Percentiles rank a stretch among this genome's conserved stretches.
Evolutionary conservation across 441 rosid species (phyloP).

Genomic region (Syzygium malaccense): DNA sequence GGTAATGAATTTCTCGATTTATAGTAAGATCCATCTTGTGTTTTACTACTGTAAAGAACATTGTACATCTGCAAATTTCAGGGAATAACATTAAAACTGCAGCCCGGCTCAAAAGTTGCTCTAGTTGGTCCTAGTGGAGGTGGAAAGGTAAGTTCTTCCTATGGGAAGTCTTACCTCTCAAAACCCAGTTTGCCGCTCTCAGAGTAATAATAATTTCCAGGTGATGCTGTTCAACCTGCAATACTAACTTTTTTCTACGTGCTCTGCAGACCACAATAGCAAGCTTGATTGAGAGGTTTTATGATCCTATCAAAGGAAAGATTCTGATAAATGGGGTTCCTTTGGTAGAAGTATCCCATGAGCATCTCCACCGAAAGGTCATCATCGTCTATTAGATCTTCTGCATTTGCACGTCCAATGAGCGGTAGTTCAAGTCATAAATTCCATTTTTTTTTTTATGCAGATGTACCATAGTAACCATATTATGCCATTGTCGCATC

Average conservation of each 20-base stretch:
- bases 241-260: not conserved
- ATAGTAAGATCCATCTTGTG: not conserved
- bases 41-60: not conserved
- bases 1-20: slow-evolving; percentile 29
- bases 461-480: not conserved
- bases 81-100: slow-evolving; percentile 83
- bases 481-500: not conserved
- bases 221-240: not conserved
- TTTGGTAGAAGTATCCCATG: slow-evolving; percentile 72
- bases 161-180: not conserved
- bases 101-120: slow-evolving; percentile 85
- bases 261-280: slow-evolving; percentile 80
- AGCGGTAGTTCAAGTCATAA: not conserved
- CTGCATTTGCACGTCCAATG: not conserved
- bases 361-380: slow-evolving; percentile 79
- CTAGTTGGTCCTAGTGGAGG: slow-evolving; percentile 99
- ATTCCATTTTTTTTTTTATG: not conserved
- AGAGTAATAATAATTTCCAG: not conserved
- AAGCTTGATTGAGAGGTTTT: slow-evolving; percentile 86
- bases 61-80: slow-evolving; percentile 10
- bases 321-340: slow-evolving; percentile 78
- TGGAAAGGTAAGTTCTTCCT: slow-evolving; percentile 56
- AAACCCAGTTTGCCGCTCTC: not conserved
- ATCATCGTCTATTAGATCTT: not conserved
- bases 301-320: slow-evolving; percentile 83